Evolutionary conservation across 257 asterid species (phyloP).

Genomic region (Striga asiatica): DNA sequence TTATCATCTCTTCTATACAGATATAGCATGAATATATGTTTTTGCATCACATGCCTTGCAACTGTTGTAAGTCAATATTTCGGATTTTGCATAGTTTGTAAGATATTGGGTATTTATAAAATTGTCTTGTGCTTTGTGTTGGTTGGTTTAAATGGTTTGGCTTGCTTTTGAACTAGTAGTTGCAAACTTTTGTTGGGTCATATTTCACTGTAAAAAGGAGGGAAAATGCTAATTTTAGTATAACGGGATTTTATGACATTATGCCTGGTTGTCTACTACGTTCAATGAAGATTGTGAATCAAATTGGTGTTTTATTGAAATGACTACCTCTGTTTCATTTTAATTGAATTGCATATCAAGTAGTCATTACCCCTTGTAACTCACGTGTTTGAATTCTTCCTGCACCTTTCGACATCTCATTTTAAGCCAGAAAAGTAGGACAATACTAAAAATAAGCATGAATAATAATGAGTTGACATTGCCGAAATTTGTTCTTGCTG

Average conservation of each 20-base stretch:
- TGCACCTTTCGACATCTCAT: no score
- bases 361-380: no score
- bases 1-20: constrained; percentile 56
- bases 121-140: neutral
- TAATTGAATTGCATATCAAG: no score
- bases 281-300: no score
- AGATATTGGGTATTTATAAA: neutral
- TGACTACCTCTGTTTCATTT: no score
- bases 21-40: neutral
- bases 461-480: neutral
- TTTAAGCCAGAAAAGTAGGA: no score
- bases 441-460: neutral
- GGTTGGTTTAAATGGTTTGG: neutral
- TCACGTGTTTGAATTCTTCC: no score
- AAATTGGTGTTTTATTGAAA: no score
- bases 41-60: neutral
- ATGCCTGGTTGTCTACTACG: no score
- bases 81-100: neutral
- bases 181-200: neutral
- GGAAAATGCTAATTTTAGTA: no score
- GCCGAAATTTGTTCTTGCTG: neutral
- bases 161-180: neutral
- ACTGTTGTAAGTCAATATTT: neutral
- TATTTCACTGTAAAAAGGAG: no score
- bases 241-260: no score